These are phyloP conservation scores for Naganishia liquefaciens DNA, from an alignment of 1,284 basidiomycete genomes.

Conservation along the genomic window DNA sequence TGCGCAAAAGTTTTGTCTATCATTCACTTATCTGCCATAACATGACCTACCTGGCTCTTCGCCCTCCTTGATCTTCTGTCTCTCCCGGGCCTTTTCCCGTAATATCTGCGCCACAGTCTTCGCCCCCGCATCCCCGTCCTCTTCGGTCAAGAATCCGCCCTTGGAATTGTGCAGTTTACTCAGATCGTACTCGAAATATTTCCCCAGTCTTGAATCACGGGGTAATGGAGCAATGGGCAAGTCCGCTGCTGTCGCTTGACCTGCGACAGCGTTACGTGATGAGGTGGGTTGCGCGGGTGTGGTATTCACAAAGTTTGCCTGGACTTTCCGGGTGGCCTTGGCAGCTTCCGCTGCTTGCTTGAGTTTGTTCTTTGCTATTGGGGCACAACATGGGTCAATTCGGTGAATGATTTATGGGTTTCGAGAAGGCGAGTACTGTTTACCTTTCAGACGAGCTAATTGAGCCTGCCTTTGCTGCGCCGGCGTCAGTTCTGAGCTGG, in stretches of 20 bases:
- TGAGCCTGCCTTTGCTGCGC: conserved; percentile 50
- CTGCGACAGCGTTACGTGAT: conserved; percentile 47
- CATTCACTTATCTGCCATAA: conserved; percentile 42
- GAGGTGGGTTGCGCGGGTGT: conserved; percentile 40
- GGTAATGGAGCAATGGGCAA: conserved; percentile 40
- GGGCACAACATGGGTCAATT: too few relatives aligned
- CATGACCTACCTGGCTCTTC: conserved; percentile 62
- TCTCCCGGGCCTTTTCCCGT: conserved; percentile 64
- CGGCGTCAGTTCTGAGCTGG: conserved; percentile 34
- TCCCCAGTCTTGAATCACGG: conserved; percentile 55
- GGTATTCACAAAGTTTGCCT: conserved; percentile 44
- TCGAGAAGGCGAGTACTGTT: conserved; percentile 23
- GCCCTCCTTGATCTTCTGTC: conserved; percentile 70
- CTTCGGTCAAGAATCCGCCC: conserved; percentile 72
- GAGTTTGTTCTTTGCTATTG: conserved; percentile 29
- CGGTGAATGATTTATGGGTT: too few relatives aligned
- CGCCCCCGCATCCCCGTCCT: conserved; percentile 60
- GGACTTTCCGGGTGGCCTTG: conserved; percentile 33
- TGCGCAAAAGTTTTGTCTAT: conserved; percentile 64
- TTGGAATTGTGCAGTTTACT: conserved; percentile 91
- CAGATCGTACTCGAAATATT: conserved; percentile 94
- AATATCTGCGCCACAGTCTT: conserved; percentile 70
- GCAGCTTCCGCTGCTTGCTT: conserved; percentile 28
- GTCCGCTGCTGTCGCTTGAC: conserved; percentile 33
- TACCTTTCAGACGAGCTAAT: conserved; percentile 53